Conservation (phyloP, 192 early-diverging fungal genomes). For the Coemansia pectinata region DNA sequence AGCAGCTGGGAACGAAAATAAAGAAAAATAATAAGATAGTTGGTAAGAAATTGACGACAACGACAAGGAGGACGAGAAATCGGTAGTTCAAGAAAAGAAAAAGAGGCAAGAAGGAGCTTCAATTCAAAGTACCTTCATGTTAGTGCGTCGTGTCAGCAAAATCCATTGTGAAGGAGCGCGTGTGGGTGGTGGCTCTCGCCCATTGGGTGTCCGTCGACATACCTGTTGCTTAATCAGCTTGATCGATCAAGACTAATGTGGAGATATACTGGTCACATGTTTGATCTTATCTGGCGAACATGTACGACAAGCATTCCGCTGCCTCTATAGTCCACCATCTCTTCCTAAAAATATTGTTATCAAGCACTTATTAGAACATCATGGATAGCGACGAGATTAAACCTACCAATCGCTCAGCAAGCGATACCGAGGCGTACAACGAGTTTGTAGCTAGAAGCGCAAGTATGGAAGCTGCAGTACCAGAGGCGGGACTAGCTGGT, state of each 20-base stretch:
- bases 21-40: conserved; percentile 8
- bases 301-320: neutral
- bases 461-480: conserved; percentile 24
- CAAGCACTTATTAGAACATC: neutral
- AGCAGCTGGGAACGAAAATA: conserved; percentile 16
- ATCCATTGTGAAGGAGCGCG: neutral
- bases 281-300: neutral
- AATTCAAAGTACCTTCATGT: neutral
- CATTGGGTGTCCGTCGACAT: neutral
- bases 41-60: neutral
- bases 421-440: neutral
- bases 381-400: neutral
- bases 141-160: neutral
- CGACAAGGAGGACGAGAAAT: neutral
- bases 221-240: neutral
- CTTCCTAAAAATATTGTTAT: neutral
- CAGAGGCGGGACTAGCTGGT: conserved; percentile 63
- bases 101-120: neutral
- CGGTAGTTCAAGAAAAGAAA: neutral
- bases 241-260: neutral
- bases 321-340: neutral
- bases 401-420: neutral
- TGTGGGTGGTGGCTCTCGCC: conserved; percentile 4
- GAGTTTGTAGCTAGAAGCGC: conserved; percentile 27
- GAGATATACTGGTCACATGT: neutral